Evolutionary conservation across 2,329 filamentous ascomycete species (phyloP), one percentile per base, ranked within the genome.

Genomic region (Pseudogymnoascus sp.): DNA sequence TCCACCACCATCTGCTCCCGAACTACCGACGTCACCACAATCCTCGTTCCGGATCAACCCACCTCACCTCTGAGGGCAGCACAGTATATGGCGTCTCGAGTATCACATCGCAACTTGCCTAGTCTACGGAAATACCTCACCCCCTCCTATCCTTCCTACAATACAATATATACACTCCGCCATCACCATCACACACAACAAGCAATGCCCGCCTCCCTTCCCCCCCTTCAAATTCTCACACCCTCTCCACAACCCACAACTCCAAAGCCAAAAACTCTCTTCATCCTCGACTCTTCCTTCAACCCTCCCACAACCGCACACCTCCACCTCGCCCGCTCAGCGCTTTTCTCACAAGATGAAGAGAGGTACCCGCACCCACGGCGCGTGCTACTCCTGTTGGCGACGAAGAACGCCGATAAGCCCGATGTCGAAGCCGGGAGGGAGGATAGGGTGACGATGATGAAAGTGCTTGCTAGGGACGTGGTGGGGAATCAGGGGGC

Each of bases 271-370:
- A 66, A 64, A 62, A 71, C 70, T 16, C 74, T 88, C 62, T 73
- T 87, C 60, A 75, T 88, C 61, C 78, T 88, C 54, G 85, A 88
- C 72, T 85, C 85, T 58, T 86, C 83, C 62, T 88, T 87, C 75
- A 88, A 88, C 69, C 85, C 85, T 25, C 85, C 85, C 0, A 87
- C 85, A 0, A 73, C 75, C 6, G 85, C 84, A 2, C 85, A 88
- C 69, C 74, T 79, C 43, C 74, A 74, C 61, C 85, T 88, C 77
- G 81, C 79, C 0, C 70, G 75, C 0, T 78, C 79, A 2, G 82
- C 82, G 3, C 65, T 71, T 20, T 37, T 61, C 18, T 30, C 61
- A n/a, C 60, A 57, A 43, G 16, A 62, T 20, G 34, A 41, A 59
- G n/a, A 62, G 63, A n/a, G 62, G 59, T 2, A 47, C 2, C 65